A percentile compares a stretch with the other conserved stretches of the same genome.
These are phyloP conservation scores for Colletotrichum gloeosporioides DNA, from an alignment of 2,329 filamentous ascomycete genomes.

Conservation along the genomic window DNA sequence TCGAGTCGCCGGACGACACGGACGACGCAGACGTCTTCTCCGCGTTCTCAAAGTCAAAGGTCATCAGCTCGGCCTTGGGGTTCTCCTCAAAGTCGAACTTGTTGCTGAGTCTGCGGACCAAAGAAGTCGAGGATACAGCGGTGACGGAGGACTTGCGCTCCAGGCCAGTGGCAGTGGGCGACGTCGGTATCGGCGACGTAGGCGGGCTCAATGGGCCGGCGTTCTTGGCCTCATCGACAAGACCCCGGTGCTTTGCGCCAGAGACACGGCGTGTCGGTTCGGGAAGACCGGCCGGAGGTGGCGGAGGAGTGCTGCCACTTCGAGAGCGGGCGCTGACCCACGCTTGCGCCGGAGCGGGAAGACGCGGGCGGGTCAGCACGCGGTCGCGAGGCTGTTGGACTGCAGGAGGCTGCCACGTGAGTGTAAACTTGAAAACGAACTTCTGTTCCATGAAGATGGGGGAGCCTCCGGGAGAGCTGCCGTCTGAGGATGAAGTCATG, in stretches of 20 bases:
- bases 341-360: constrained; percentile 74
- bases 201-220: constrained; percentile 43
- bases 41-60: constrained; percentile 2
- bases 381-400: constrained; percentile 62
- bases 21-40: constrained; percentile 17
- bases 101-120: constrained; percentile 20
- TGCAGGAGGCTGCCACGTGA: constrained; percentile 66
- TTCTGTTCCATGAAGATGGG: constrained; percentile 60
- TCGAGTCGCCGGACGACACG: constrained; percentile 5
- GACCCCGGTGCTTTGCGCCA: constrained; percentile 48
- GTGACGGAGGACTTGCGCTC: constrained; percentile 25
- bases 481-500: constrained; percentile 48
- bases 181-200: constrained; percentile 11
- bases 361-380: constrained; percentile 69
- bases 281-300: constrained; percentile 40
- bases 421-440: constrained; percentile 77
- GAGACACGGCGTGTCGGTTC: constrained; percentile 53
- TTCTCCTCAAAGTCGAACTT: constrained; percentile 20
- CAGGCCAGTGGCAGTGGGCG: background rate
- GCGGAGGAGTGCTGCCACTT: constrained; percentile 42
- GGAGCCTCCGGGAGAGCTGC: constrained; percentile 59
- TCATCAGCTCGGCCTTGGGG: constrained; percentile 11
- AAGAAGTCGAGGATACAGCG: constrained; percentile 9
- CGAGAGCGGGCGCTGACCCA: constrained; percentile 54
- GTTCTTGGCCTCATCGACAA: constrained; percentile 58